These are phyloP conservation scores for Nicotiana attenuata DNA, from an alignment of 257 asterid genomes.

Conservation along the genomic window DNA sequence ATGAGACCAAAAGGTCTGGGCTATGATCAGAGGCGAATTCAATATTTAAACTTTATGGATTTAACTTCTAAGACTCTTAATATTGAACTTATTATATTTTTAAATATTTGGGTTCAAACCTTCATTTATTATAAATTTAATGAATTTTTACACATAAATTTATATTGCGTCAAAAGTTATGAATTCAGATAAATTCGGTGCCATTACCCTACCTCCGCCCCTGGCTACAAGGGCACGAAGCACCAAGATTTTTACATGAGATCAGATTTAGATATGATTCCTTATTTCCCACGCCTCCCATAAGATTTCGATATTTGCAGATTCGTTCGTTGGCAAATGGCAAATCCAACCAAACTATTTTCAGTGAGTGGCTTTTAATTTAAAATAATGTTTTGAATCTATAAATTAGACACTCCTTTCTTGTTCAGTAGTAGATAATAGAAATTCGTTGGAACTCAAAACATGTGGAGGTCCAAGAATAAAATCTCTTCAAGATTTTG, in stretches of 20 bases:
- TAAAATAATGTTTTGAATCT: neutral
- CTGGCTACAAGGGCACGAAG: no score
- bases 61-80: no score
- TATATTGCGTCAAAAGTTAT: no score
- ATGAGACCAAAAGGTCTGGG: neutral
- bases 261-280: neutral
- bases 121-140: no score
- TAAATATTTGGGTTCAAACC: no score
- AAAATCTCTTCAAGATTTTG: slow-evolving; percentile 6
- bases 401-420: neutral
- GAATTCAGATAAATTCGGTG: no score
- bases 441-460: neutral
- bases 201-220: no score
- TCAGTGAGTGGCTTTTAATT: neutral
- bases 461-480: slow-evolving; percentile 1
- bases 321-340: slow-evolving; percentile 5
- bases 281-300: neutral
- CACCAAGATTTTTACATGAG: neutral
- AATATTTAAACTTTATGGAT: neutral
- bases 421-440: neutral
- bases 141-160: no score
- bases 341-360: slow-evolving; percentile 1
- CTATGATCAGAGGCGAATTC: rapidly evolving
- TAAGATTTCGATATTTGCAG: neutral
- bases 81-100: no score